phyloP scores from a whole-genome alignment of 1,139 yeast genomes.

The Saccharomycopsis phalli region DNA sequence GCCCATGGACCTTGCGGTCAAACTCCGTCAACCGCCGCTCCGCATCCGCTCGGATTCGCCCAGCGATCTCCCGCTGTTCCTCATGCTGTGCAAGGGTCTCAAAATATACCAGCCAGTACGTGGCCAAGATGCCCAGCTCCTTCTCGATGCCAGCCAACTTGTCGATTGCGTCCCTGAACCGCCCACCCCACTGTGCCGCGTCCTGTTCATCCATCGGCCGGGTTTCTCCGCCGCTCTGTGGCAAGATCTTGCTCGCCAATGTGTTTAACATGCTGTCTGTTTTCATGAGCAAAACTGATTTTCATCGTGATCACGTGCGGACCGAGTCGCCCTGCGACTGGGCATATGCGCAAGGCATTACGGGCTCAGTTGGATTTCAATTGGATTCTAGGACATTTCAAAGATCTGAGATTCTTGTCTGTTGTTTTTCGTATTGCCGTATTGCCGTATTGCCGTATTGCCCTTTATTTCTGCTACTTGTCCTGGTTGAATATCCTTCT shows the following conservation, averaged over 20 bases:
- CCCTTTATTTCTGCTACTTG: no score
- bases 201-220: conserved; percentile 8
- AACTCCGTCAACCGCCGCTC: conserved; percentile 27
- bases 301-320: no score
- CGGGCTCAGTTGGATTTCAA: no score
- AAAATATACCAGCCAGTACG: conserved; percentile 26
- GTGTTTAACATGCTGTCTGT: conserved; percentile 9
- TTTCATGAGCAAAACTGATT: not conserved
- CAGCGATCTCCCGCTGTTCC: no score
- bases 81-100: conserved; percentile 12
- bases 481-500: no score
- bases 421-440: no score
- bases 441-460: no score
- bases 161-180: conserved; percentile 12
- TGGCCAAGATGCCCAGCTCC: conserved; percentile 15
- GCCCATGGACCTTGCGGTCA: conserved; percentile 30
- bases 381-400: no score
- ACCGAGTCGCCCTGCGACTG: no score
- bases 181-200: conserved; percentile 10
- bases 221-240: conserved; percentile 3
- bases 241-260: conserved; percentile 13
- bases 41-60: conserved; percentile 23
- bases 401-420: no score
- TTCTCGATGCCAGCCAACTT: conserved; percentile 10
- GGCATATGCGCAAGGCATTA: no score